Percentiles rank a stretch among this genome's conserved stretches.
phyloP scores from a whole-genome alignment of 345 rosid genomes.

The Citrus australasica region DNA sequence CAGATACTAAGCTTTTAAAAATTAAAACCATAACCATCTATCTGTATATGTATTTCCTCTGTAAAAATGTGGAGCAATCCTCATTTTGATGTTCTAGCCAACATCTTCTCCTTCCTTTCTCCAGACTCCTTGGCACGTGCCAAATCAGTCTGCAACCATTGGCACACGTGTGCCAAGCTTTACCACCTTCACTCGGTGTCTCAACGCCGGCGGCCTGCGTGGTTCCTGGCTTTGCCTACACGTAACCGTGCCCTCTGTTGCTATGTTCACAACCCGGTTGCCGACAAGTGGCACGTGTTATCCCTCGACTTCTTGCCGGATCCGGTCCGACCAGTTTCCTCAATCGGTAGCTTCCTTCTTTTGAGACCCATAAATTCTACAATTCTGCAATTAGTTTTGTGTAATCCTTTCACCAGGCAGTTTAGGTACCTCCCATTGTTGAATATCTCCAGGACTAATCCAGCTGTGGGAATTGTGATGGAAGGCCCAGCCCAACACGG shows the following conservation, averaged over 20 bases:
- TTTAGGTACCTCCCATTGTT: slow-evolving; percentile 36
- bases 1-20: neutral
- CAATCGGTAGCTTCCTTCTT: slow-evolving; percentile 41
- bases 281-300: slow-evolving; percentile 33
- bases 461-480: slow-evolving; percentile 41
- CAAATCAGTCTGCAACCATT: slow-evolving; percentile 33
- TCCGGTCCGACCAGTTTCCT: slow-evolving; percentile 32
- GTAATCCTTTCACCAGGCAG: slow-evolving; percentile 47
- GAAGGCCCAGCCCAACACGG: slow-evolving; percentile 3
- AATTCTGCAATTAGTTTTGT: slow-evolving; percentile 24
- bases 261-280: slow-evolving; percentile 37
- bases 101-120: slow-evolving; percentile 44
- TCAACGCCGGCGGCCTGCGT: slow-evolving; percentile 25
- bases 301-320: slow-evolving; percentile 32
- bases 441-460: slow-evolving; percentile 35
- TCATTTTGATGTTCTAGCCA: slow-evolving; percentile 40
- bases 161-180: slow-evolving; percentile 33
- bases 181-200: slow-evolving; percentile 9
- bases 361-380: slow-evolving; percentile 25
- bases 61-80: slow-evolving; percentile 49
- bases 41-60: neutral
- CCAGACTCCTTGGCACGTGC: slow-evolving; percentile 51
- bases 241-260: slow-evolving; percentile 30
- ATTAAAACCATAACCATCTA: neutral
- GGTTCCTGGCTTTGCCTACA: slow-evolving; percentile 51